Conservation (phyloP, 768 basidiomycete species). For the Aureoboletus auriporus region DNA sequence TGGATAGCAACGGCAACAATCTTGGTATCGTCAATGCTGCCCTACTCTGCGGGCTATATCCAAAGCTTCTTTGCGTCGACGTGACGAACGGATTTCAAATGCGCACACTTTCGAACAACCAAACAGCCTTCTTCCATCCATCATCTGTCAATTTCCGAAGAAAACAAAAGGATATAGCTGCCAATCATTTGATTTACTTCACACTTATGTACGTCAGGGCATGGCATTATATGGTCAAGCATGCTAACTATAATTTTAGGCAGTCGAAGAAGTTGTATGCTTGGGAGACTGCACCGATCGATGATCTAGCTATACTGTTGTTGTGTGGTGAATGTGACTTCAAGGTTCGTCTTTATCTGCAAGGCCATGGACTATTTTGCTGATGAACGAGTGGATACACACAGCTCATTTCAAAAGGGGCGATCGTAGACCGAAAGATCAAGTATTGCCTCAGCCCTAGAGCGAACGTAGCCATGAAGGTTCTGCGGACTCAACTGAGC, state of each 20-base stretch:
- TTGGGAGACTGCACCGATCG: slow-evolving; percentile 90
- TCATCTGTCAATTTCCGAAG: slow-evolving; percentile 85
- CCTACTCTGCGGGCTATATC: slow-evolving; percentile 83
- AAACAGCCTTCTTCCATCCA: slow-evolving; percentile 77
- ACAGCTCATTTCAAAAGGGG: slow-evolving; percentile 69
- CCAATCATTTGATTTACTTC: slow-evolving; percentile 77
- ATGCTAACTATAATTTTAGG: slow-evolving; percentile 41
- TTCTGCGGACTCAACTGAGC: slow-evolving; percentile 62
- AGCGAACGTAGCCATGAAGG: slow-evolving; percentile 74
- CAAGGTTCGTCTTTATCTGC: slow-evolving; percentile 49
- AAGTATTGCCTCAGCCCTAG: slow-evolving; percentile 67
- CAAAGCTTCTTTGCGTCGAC: slow-evolving; percentile 82
- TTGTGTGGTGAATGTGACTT: slow-evolving; percentile 90
- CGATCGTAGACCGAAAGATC: slow-evolving; percentile 82
- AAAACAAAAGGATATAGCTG: slow-evolving; percentile 65
- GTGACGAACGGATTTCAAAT: slow-evolving; percentile 49
- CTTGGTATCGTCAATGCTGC: slow-evolving; percentile 71
- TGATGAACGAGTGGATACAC: not conserved
- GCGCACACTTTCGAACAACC: slow-evolving; percentile 80
- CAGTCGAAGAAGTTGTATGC: slow-evolving; percentile 90
- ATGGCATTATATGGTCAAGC: not conserved
- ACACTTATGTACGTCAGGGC: slow-evolving; percentile 67
- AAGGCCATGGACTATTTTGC: not conserved
- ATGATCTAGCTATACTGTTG: slow-evolving; percentile 76
- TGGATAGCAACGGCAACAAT: slow-evolving; percentile 68